A percentile compares a stretch with the other conserved stretches of the same genome.
Evolutionary conservation across 1,284 basidiomycete genomes (phyloP).

Genomic region (Termitomyces sp.): DNA sequence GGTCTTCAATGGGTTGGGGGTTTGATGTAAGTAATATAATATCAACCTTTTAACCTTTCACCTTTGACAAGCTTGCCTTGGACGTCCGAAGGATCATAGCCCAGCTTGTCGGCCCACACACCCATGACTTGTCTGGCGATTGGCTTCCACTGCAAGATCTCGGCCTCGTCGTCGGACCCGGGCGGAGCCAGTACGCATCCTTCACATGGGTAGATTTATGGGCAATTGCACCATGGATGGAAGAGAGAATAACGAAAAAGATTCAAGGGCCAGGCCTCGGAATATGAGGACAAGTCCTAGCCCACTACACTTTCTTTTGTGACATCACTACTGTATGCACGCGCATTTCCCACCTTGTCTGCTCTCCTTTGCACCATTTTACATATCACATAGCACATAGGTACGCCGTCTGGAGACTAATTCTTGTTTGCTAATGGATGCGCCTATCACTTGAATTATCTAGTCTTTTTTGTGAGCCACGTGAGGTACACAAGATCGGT

Average conservation of each 20-base stretch:
- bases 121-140: constrained; percentile 33
- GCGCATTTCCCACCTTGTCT: background rate
- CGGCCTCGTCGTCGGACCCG: constrained; percentile 44
- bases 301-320: constrained; percentile 2
- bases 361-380: background rate
- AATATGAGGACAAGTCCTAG: constrained; percentile 28
- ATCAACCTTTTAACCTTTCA: background rate
- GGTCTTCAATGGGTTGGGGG: constrained; percentile 71
- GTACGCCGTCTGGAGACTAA: background rate
- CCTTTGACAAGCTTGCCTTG: background rate
- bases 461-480: constrained; percentile 14
- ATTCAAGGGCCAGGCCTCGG: constrained; percentile 70
- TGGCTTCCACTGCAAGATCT: constrained; percentile 40
- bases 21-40: constrained; percentile 48
- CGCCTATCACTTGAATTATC: constrained; percentile 3
- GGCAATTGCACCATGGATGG: constrained; percentile 74
- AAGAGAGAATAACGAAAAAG: constrained; percentile 52
- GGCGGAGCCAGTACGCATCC: constrained; percentile 58
- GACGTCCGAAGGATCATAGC: constrained; percentile 49
- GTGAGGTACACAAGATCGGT: constrained; percentile 25
- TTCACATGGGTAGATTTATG: constrained; percentile 65
- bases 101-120: constrained; percentile 50
- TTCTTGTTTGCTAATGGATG: constrained; percentile 3
- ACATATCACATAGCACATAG: constrained; percentile 3
- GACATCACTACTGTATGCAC: constrained; percentile 1